These are phyloP conservation scores for Cryphonectria carpinicola DNA, from an alignment of 2,329 filamentous ascomycete genomes.

Conservation along the genomic window DNA sequence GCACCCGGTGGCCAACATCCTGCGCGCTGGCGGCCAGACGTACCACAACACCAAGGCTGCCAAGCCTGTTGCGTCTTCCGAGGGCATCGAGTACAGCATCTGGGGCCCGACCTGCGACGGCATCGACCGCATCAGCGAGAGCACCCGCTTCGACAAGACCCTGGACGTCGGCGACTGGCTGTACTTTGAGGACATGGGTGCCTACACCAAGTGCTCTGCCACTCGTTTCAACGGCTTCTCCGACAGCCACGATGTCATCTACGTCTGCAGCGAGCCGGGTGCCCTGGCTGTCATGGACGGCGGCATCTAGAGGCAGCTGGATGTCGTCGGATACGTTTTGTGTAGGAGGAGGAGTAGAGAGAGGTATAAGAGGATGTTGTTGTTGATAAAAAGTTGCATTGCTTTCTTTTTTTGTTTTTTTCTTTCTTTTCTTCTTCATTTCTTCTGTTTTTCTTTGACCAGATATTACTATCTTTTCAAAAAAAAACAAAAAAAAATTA, in stretches of 20 bases:
- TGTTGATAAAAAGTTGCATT: not conserved
- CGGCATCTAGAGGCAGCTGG: not conserved
- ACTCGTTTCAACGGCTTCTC: constrained; percentile 98
- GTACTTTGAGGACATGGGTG: constrained; percentile 98
- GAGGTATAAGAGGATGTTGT: not conserved
- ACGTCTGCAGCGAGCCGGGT: constrained; percentile 91
- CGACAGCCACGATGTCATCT: constrained; percentile 89
- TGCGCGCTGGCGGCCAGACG: constrained; percentile 64
- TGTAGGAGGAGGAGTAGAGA: not conserved
- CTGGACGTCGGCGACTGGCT: constrained; percentile 96
- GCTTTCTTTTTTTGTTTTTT: not conserved
- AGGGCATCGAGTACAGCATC: constrained; percentile 80
- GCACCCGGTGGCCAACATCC: constrained; percentile 80
- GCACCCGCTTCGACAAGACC: constrained; percentile 74
- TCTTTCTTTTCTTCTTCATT: too few relatives aligned
- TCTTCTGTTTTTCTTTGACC: not conserved
- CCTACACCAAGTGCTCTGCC: constrained; percentile 97
- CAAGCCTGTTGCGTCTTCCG: constrained; percentile 47
- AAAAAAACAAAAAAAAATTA: not conserved
- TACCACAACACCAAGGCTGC: constrained; percentile 60
- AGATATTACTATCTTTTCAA: not conserved
- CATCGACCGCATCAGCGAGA: constrained; percentile 90
- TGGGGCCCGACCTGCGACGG: constrained; percentile 99
- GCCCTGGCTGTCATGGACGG: constrained; percentile 70
- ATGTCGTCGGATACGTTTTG: not conserved